phyloP scores from a whole-genome alignment of 2,329 filamentous ascomycete genomes.

The Clarireedia sp. region DNA sequence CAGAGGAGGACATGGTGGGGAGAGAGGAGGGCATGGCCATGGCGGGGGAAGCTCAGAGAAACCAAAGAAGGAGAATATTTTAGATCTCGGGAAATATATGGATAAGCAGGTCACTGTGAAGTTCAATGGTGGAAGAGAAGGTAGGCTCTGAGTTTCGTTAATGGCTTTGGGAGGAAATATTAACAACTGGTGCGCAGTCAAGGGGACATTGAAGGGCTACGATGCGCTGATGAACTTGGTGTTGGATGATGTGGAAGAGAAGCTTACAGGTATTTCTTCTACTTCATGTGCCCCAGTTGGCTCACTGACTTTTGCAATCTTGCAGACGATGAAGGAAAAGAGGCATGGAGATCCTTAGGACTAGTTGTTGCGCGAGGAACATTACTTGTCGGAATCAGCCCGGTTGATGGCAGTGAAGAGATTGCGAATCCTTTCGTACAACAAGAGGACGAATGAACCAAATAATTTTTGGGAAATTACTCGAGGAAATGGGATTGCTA shows the following conservation, averaged over 20 bases:
- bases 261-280: slow-evolving; percentile 63
- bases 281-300: not conserved
- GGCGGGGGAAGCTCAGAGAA: slow-evolving; percentile 52
- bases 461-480: not conserved
- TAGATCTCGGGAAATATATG: slow-evolving; percentile 93
- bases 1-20: slow-evolving; percentile 26
- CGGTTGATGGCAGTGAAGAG: slow-evolving; percentile 88
- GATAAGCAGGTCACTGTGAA: slow-evolving; percentile 94
- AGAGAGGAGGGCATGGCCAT: slow-evolving; percentile 38
- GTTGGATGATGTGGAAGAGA: slow-evolving; percentile 86
- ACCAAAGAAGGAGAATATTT: slow-evolving; percentile 97
- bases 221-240: slow-evolving; percentile 98
- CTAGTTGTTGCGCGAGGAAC: slow-evolving; percentile 86
- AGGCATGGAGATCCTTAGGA: slow-evolving; percentile 58
- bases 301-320: not conserved
- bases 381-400: slow-evolving; percentile 84
- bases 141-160: slow-evolving; percentile 39
- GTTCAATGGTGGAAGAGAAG: slow-evolving; percentile 90
- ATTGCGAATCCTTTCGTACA: slow-evolving; percentile 90
- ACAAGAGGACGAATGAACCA: slow-evolving; percentile 48
- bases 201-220: slow-evolving; percentile 85
- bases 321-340: slow-evolving; percentile 86
- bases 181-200: slow-evolving; percentile 47
- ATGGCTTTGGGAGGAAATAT: not conserved
- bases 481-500: not conserved